These are phyloP conservation scores for Limnanthes douglasii DNA, from an alignment of 345 rosid species.

Conservation along the genomic window DNA sequence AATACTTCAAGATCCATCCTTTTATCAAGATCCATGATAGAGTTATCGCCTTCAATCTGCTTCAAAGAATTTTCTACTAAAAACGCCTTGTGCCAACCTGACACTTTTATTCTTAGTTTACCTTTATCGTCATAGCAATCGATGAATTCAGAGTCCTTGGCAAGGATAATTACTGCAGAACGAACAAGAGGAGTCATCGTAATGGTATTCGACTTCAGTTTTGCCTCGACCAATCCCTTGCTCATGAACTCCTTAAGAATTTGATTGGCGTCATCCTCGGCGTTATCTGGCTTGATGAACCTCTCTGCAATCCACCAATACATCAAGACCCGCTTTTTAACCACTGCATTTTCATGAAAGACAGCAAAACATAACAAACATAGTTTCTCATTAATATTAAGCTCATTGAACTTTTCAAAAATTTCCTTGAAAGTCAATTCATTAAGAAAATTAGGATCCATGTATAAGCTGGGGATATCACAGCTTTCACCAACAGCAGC, in stretches of 20 bases:
- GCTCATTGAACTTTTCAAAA: background rate
- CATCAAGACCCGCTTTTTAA: slow-evolving; percentile 26
- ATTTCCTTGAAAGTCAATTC: slow-evolving; percentile 6
- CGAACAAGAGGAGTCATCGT: slow-evolving; percentile 31
- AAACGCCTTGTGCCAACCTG: slow-evolving; percentile 16
- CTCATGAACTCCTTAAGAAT: slow-evolving; percentile 8
- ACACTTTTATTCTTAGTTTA: slow-evolving; percentile 10
- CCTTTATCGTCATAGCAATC: slow-evolving; percentile 2
- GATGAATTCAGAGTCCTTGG: slow-evolving; percentile 11
- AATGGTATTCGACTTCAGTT: slow-evolving; percentile 11
- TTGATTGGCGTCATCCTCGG: slow-evolving; percentile 4
- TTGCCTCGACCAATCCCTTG: slow-evolving; percentile 18
- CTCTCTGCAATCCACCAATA: slow-evolving; percentile 50
- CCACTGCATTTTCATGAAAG: slow-evolving; percentile 29
- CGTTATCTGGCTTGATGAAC: background rate
- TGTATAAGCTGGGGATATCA: no score
- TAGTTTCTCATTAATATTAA: slow-evolving; percentile 1
- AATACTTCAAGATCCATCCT: slow-evolving; percentile 20
- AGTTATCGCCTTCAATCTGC: slow-evolving; percentile 8
- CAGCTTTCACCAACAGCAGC: no score
- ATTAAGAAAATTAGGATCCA: no score
- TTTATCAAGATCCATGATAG: background rate
- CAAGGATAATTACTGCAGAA: slow-evolving; percentile 19
- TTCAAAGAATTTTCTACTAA: slow-evolving; percentile 16
- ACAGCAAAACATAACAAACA: slow-evolving; percentile 26